These are phyloP conservation scores for Extremus antarcticus DNA, from an alignment of 495 filamentous ascomycete genomes.

Conservation along the genomic window DNA sequence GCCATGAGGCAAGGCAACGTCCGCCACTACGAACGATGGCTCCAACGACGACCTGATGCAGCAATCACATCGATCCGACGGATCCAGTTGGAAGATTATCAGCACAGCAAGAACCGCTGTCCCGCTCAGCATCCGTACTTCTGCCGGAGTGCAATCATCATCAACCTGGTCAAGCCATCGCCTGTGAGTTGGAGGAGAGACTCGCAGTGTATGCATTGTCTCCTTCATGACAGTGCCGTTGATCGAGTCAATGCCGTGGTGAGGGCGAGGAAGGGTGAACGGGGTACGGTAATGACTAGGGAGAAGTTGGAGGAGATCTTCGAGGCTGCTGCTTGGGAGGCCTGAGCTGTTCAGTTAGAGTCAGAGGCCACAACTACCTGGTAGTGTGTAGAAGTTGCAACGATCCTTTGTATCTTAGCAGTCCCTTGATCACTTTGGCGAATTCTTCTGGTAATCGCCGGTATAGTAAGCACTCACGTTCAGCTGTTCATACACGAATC, in stretches of 20 bases:
- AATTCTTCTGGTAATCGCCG: too few relatives aligned
- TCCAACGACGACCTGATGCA: background rate
- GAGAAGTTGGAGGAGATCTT: background rate
- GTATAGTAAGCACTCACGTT: too few relatives aligned
- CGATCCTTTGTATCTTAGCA: too few relatives aligned
- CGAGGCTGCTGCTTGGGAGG: background rate
- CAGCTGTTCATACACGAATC: too few relatives aligned
- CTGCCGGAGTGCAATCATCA: background rate
- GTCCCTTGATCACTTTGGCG: too few relatives aligned
- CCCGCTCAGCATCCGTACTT: background rate
- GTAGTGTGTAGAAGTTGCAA: too few relatives aligned
- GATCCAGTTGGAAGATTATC: background rate
- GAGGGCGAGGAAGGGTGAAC: background rate
- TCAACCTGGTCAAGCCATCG: background rate
- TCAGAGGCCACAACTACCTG: too few relatives aligned
- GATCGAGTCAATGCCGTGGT: background rate
- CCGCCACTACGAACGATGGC: background rate
- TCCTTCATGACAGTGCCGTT: background rate
- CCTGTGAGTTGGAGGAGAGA: background rate
- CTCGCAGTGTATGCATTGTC: background rate
- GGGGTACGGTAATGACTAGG: background rate
- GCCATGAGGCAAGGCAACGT: background rate
- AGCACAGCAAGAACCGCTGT: background rate
- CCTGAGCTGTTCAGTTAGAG: background rate
- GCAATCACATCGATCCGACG: background rate